Conservation (phyloP, 257 asterid species). For the Rehmannia glutinosa region DNA sequence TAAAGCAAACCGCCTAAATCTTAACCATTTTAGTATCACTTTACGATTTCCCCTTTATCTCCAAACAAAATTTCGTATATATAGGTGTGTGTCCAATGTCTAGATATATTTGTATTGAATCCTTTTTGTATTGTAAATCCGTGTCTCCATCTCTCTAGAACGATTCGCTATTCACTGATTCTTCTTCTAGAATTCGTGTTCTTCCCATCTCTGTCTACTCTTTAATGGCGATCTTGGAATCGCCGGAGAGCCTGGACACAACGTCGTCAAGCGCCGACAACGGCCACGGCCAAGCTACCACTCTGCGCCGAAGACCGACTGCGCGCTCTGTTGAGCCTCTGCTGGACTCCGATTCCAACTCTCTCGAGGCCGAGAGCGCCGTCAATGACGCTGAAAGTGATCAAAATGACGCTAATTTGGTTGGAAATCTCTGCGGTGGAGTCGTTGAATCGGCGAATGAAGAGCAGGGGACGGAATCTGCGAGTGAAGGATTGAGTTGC, state of each 20-base stretch:
- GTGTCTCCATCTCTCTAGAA: not conserved
- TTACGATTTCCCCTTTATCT: not conserved
- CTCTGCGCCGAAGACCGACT: slow-evolving; percentile 44
- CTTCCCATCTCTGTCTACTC: not conserved
- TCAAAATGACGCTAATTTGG: slow-evolving; percentile 24
- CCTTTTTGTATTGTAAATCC: not conserved
- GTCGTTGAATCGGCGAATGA: slow-evolving; percentile 20
- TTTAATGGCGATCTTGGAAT: slow-evolving; percentile 48
- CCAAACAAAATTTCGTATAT: not conserved
- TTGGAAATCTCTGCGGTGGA: slow-evolving; percentile 16
- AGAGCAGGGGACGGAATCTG: slow-evolving; percentile 27
- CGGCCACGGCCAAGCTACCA: slow-evolving; percentile 6
- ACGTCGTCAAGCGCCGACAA: slow-evolving; percentile 27
- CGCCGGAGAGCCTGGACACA: slow-evolving; percentile 43
- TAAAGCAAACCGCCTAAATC: slow-evolving; percentile 20
- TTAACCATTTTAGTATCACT: not conserved
- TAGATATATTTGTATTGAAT: not conserved
- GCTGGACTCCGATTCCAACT: slow-evolving; percentile 33
- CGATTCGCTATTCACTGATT: not conserved
- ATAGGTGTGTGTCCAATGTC: too few species aligned
- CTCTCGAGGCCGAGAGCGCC: slow-evolving; percentile 25
- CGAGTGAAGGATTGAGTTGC: slow-evolving; percentile 21
- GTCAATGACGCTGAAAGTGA: slow-evolving; percentile 18
- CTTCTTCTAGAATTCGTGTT: slow-evolving; percentile 1
- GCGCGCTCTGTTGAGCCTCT: slow-evolving; percentile 22